Base-by-base conservation (phyloP, 495 filamentous ascomycete genomes). In the Mycothermus thermophilus region DNA sequence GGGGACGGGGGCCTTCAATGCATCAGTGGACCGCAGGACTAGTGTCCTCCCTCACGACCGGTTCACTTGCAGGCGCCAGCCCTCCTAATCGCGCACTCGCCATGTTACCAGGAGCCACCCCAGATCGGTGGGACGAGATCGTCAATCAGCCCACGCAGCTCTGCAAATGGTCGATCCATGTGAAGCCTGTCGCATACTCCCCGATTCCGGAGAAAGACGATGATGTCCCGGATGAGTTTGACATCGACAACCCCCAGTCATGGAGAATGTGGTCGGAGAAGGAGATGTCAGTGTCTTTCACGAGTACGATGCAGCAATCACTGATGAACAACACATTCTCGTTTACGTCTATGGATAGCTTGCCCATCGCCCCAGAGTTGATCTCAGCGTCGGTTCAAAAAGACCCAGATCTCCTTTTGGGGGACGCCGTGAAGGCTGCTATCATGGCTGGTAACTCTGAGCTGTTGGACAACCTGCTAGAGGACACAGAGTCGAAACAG, bases 1-100 rank as follows among this genome's bases (percentile, higher is more conserved):
- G 59, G 63, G 61, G 61, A 0, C 46, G 44, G 9, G 63, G 61
- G 1, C 63, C 63, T 19, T 40, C 27, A 33, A 32, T 32, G 30
- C 11, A 3, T 8, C 22, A 35, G 26, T 64, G 59, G 59, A 58
- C 41, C n/a, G n/a, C n/a, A n/a, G n/a, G n/a, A n/a, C n/a, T n/a
- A n/a, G n/a, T n/a, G n/a, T n/a, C n/a, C n/a, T n/a, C n/a, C n/a
- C n/a, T n/a, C n/a, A n/a, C n/a, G n/a, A n/a, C n/a, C n/a, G n/a
- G n/a, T n/a, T n/a, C n/a, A n/a, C n/a, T n/a, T n/a, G n/a, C n/a
- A n/a, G n/a, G n/a, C 23, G 30, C 18, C 19, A 23, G 18, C 23
- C 30, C 30, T 5, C 11, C 30, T 11, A 32, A 20, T 20, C 30
- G 21, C 30, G 19, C 18, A 32, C 23, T 7, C n/a, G 30, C 10